Percentiles rank a stretch among this genome's conserved stretches.
phyloP scores from a whole-genome alignment of 805 yeast genomes.

The Saccharomyces paradoxus region DNA sequence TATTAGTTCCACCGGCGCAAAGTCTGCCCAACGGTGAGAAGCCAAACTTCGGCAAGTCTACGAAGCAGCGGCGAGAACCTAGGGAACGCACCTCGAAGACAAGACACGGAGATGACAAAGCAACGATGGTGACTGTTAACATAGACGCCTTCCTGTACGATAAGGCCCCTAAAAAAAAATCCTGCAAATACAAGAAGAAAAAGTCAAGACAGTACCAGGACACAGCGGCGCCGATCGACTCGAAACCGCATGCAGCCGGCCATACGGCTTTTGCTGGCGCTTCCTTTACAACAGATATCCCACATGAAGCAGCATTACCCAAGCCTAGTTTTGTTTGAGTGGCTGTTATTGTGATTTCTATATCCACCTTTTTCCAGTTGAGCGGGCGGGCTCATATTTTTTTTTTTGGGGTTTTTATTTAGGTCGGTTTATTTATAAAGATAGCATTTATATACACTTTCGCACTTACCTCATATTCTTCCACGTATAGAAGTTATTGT shows the following conservation, averaged over 20 bases:
- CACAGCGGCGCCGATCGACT: neutral
- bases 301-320: conserved; percentile 27
- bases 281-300: conserved; percentile 29
- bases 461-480: neutral
- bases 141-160: neutral
- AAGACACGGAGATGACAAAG: neutral
- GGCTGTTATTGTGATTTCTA: neutral
- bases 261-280: conserved; percentile 27
- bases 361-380: neutral
- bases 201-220: neutral
- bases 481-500: neutral
- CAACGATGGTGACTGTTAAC: neutral
- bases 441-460: neutral
- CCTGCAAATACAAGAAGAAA: neutral
- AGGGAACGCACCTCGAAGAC: neutral
- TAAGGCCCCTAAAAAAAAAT: neutral
- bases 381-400: neutral
- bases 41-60: conserved; percentile 17
- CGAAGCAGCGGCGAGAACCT: neutral
- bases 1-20: conserved; percentile 11
- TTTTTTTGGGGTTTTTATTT: conserved; percentile 1
- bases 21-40: conserved; percentile 18
- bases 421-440: neutral
- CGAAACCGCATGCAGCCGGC: neutral
- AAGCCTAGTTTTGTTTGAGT: conserved; percentile 28